Base-by-base conservation (phyloP, 352 stramenopile genomes). In the Phytophthora pisi region DNA sequence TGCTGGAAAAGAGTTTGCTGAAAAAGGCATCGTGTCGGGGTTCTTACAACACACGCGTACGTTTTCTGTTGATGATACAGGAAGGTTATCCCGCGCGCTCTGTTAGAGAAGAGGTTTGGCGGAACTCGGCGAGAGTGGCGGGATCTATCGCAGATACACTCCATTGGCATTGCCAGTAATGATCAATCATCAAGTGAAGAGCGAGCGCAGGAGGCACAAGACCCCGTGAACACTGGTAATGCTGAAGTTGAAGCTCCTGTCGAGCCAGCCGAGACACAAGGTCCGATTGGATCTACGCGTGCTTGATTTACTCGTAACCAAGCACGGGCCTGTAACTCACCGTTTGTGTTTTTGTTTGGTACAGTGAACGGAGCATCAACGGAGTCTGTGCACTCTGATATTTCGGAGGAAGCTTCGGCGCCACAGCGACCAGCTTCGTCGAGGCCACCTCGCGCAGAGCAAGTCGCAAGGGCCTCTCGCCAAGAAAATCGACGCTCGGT, bases 111-210 rank as follows among this genome's bases (percentile, higher is more conserved):
- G 4, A 65, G 63, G 50, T 85, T 82, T 43, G 28, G 24, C 5
- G 69, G 54, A 3, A 70, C 61, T 28, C 62, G 50, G 9, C 63
- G 66, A 5, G 68, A 78, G 40, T 88, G 79, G 79, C 51, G 34
- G 46, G 52, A 83, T 34, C 62, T 85, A 11, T 79, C 76, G 13
- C 54, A 71, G 20, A 56, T 83, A 4, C 61, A 70, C 62, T 78
- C 68, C 7, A 58, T 86, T 51, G n/a, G 50, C 7, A 38, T 18
- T 36, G 4, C 23, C 59, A 34, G 51, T 58, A 20, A 24, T 30
- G 60, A 54, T 4, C 20, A 8, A 40, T 15, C 23, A 11, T 20
- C 38, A 10, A 52, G 28, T 38, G 24, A 49, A 54, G 46, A 56
- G 15, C 57, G 61, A 51, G 49, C 40, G n/a, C 56, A 57, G 16